phyloP scores from a whole-genome alignment of 2,329 filamentous ascomycete species.

The Fusarium mexicanum region DNA sequence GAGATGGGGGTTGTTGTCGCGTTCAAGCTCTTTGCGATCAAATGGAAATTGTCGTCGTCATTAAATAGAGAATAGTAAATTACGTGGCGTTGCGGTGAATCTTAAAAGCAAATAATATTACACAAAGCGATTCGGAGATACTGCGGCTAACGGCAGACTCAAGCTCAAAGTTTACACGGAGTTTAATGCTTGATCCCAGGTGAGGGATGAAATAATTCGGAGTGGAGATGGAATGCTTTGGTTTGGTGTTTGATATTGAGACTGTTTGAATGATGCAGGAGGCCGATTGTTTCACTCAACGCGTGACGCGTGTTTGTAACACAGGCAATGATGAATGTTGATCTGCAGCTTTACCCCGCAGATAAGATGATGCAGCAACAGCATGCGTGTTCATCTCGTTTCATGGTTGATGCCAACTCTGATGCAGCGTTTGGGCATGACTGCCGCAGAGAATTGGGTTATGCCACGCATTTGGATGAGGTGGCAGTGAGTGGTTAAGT shows the following conservation, averaged over 20 bases:
- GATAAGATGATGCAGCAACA: neutral
- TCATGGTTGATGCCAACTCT: neutral
- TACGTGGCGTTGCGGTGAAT: neutral
- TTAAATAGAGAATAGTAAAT: neutral
- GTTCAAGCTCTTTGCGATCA: too few relatives aligned
- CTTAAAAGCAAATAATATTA: neutral
- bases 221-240: neutral
- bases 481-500: constrained; percentile 18
- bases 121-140: neutral
- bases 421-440: neutral
- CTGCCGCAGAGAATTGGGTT: neutral
- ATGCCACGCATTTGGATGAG: constrained; percentile 10
- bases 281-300: neutral
- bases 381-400: neutral
- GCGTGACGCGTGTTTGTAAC: neutral
- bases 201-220: neutral
- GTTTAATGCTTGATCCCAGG: neutral
- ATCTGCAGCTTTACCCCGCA: neutral
- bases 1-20: neutral
- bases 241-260: neutral
- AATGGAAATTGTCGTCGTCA: neutral
- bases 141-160: neutral
- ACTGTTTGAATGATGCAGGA: neutral
- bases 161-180: neutral
- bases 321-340: neutral